Base-by-base conservation (phyloP, 2,329 filamentous ascomycete genomes). In the Microascus cirrosus region DNA sequence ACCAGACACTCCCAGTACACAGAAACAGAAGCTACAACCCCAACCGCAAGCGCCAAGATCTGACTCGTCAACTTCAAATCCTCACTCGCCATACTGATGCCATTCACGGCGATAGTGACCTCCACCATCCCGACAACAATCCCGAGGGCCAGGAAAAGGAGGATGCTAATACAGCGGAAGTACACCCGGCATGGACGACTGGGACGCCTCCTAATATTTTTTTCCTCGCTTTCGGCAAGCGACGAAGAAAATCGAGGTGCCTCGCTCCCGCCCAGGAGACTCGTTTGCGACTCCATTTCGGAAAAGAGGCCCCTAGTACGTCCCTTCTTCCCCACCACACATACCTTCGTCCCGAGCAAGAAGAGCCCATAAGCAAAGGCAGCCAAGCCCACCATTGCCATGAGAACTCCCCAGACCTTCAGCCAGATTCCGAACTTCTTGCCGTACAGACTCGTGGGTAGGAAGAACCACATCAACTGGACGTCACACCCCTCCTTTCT, bases 1-100 rank as follows among this genome's bases (percentile, higher is more conserved):
- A 57, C 35, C n/a, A 57, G 28, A 34, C 55, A 57, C 25, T 57
- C 55, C 55, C 55, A 57, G 22, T 35, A 57, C 32, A 57, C 55
- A 4, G 55, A 48, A 18, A 39, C 45, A 10, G 55, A 52, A 20
- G 55, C 36, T n/a, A 52, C 50, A 3, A 57, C 2, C n/a, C 55
- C 55, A 7, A 57, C 55, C 22, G 53, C 55, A 7, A 57, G 34
- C 10, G 55, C 55, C n/a, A 57, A 52, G 12, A 57, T 12, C 48
- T 57, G 55, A 22, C 55, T 57, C 32, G 28, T 53, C n/a, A 28
- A 42, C 13, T 48, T n/a, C 20, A 53, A 12, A 15, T 42, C 32
- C 6, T n/a, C 28, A 3, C 55, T 28, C 12, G 12, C 28, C 55
- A 57, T 57, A 28, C 53, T 48, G 48, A 53, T 25, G 28, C n/a